Evolutionary conservation across 2,329 filamentous ascomycete genomes (phyloP).

Genomic region (Apiospora pterosperma): DNA sequence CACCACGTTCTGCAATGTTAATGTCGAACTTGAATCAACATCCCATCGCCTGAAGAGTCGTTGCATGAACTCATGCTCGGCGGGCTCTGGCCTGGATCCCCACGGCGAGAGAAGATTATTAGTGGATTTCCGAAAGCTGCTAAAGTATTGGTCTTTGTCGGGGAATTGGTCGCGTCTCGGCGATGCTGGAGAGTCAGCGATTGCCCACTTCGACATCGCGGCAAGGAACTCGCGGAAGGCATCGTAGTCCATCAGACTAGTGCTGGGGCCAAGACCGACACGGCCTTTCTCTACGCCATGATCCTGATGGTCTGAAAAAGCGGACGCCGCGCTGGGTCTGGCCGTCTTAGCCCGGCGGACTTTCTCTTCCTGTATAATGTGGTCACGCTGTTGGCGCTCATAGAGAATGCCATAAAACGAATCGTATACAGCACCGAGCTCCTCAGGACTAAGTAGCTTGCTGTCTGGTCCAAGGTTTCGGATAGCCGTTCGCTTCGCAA

Average conservation of each 20-base stretch:
- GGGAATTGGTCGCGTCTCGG: slow-evolving; percentile 44
- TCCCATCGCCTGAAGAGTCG: slow-evolving; percentile 89
- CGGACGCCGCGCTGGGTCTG: slow-evolving; percentile 43
- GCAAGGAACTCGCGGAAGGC: slow-evolving; percentile 93
- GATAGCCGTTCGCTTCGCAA: slow-evolving; percentile 94
- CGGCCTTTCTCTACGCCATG: slow-evolving; percentile 74
- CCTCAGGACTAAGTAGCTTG: slow-evolving; percentile 81
- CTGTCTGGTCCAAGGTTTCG: slow-evolving; percentile 93
- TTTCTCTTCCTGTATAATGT: slow-evolving; percentile 73
- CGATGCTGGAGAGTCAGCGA: slow-evolving; percentile 75
- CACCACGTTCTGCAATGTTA: slow-evolving; percentile 90
- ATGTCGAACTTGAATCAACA: slow-evolving; percentile 66
- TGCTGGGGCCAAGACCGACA: slow-evolving; percentile 84
- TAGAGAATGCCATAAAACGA: slow-evolving; percentile 91
- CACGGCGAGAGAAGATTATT: slow-evolving; percentile 44
- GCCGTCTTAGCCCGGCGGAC: slow-evolving; percentile 62
- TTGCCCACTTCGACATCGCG: slow-evolving; percentile 86
- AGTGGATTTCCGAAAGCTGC: slow-evolving; percentile 48
- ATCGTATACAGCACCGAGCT: slow-evolving; percentile 88
- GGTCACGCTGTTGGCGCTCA: slow-evolving; percentile 80
- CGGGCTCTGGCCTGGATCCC: slow-evolving; percentile 62
- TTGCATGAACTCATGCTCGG: slow-evolving; percentile 92
- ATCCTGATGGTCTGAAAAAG: slow-evolving; percentile 30
- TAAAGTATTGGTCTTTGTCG: slow-evolving; percentile 57
- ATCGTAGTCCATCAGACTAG: slow-evolving; percentile 95